These are phyloP conservation scores for Hypoxylon sp. DNA, from an alignment of 2,329 filamentous ascomycete species.

Conservation along the genomic window DNA sequence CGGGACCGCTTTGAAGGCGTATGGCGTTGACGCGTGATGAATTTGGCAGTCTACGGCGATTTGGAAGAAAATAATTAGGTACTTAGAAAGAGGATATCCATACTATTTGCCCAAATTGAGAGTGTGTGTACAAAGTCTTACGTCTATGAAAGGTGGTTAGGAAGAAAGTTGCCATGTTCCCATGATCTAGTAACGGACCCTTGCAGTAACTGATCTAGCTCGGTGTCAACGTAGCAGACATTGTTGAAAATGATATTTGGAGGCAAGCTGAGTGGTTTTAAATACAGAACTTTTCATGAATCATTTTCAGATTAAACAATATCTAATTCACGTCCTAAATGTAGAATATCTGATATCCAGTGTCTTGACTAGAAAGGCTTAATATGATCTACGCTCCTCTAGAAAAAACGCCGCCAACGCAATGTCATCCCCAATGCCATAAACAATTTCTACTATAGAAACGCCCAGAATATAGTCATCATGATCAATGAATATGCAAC, in stretches of 20 bases:
- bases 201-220: not conserved
- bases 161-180: not conserved
- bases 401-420: conserved; percentile 33
- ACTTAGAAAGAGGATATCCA: conserved; percentile 1
- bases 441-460: conserved; percentile 33
- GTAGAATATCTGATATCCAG: conserved; percentile 22
- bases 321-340: conserved; percentile 3
- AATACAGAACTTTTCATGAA: not conserved
- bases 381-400: conserved; percentile 25
- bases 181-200: not conserved
- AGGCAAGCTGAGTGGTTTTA: not conserved
- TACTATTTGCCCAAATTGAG: not conserved
- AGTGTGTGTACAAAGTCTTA: conserved; percentile 1
- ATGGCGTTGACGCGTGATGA: conserved; percentile 60
- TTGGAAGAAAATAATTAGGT: not conserved
- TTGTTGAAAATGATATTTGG: not conserved
- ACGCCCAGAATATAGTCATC: conserved; percentile 35
- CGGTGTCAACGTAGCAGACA: not conserved
- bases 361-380: conserved; percentile 2
- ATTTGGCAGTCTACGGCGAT: not conserved
- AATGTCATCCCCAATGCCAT: conserved; percentile 11
- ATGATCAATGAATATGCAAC: conserved; percentile 35
- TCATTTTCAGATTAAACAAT: conserved; percentile 6
- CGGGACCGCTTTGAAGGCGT: conserved; percentile 78
- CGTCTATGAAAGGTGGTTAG: conserved; percentile 6